Evolutionary conservation across 139 green algal genomes (phyloP), one percentile per base, ranked within the genome.

Genomic region (Micromonas pusilla): DNA sequence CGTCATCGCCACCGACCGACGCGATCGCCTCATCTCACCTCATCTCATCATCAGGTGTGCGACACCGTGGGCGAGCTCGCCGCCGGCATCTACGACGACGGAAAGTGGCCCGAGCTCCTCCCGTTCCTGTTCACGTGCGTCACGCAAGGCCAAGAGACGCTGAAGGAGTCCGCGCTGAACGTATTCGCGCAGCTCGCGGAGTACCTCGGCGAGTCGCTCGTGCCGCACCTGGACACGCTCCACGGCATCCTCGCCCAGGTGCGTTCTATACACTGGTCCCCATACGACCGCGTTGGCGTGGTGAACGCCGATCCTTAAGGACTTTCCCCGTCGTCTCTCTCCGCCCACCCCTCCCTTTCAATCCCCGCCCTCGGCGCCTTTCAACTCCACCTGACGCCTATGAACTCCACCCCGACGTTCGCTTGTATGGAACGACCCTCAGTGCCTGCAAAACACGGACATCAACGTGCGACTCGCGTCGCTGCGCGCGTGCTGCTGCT

Each of bases 21-120:
- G n/a, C n/a, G n/a, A n/a, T n/a, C n/a, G n/a, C n/a, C n/a, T n/a
- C n/a, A n/a, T n/a, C n/a, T n/a, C n/a, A n/a, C n/a, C n/a, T n/a
- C n/a, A n/a, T n/a, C n/a, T n/a, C n/a, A n/a, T n/a, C n/a, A n/a
- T n/a, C n/a, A n/a, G n/a, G n/a, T n/a, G 9, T 91, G 91, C 78
- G 90, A 96, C 73, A 87, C 89, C 1, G 81, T 96, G 19, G 80
- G 82, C 25, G 91, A 96, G 85, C 82, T 96, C 54, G 92, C 87
- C 2, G 72, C 72, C 32, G 77, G 89, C 13, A 79, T 88, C 3
- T 45, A 39, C 23, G 72, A 78, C 30, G 90, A 37, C 83, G 86
- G 60, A 72, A 79, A 65, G 45, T 99, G 95, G 95, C 90, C 90
- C 0, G 94, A 98, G 87, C 85, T 99, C 71, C 83, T 97, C 64